Base-by-base conservation (phyloP, 768 basidiomycete species). In the Leccinum longicurvipes region DNA sequence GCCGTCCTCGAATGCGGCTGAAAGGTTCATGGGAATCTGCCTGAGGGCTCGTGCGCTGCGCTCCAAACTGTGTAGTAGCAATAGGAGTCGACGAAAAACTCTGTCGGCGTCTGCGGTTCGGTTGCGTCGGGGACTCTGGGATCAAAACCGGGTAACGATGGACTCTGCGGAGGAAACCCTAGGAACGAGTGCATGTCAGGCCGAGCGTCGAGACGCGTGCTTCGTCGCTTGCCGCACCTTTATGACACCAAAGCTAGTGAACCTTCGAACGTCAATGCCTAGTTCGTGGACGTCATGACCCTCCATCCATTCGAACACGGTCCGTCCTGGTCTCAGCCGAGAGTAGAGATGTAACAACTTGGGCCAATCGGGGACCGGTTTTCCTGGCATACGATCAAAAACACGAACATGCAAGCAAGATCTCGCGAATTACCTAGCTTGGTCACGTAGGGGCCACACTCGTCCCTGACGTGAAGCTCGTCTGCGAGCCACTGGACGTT, bases 211-310 rank as follows among this genome's bases (percentile, higher is more conserved):
- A 24, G 31, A 42, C 17, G 31, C 24, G 28, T 47, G 39, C 21
- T 49, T 28, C 47, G 14, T 44, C 42, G 11, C n/a, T 61, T 15
- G 5, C 11, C 39, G 39, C 68, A 85, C 90, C 74, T 99, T 99
- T 74, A 99, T 96, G 23, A 98, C 91, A 6, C 97, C 97, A 65
- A 98, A 99, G 58, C 90, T 94, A 17, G 93, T 85, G 71, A 99
- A 97, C n/a, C 97, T 83, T 9, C 96, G 83, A 8, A 91, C 81
- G 68, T 99, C 97, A 51, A 98, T 87, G 2, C 91, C 92, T 21
- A 86, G 71, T 6, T 77, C 74, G 48, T 86, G 80, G 17, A 94
- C 82, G 21, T 85, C 76, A 63, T 93, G 78, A 41, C 77, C 76
- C 62, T 91, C 83, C 78, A 93, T 91, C 96, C 97, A 99, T 44